Percentiles rank a stretch among this genome's conserved stretches.
These are phyloP conservation scores for Crithidia fasciculata DNA, from an alignment of 208 protist genomes.

Conservation along the genomic window DNA sequence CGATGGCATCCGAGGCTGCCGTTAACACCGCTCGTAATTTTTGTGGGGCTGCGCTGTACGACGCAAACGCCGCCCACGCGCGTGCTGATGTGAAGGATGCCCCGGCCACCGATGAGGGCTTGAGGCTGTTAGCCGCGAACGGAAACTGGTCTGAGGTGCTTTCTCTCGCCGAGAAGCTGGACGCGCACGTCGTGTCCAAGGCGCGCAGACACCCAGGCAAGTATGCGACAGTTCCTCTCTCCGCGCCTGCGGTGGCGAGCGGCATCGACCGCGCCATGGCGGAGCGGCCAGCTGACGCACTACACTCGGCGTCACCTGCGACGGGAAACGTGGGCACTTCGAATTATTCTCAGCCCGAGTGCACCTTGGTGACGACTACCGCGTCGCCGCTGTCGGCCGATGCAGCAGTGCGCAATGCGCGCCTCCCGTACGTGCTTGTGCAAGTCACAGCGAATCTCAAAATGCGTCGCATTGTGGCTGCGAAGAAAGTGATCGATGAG, in stretches of 20 bases:
- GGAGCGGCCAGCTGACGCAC: background rate
- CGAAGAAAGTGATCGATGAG: slow-evolving; percentile 61
- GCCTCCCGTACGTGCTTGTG: slow-evolving; percentile 71
- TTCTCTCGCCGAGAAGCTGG: slow-evolving; percentile 58
- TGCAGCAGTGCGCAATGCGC: slow-evolving; percentile 25
- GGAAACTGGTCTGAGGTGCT: slow-evolving; percentile 78
- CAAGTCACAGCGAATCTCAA: slow-evolving; percentile 78
- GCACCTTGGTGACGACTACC: background rate
- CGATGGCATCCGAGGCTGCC: slow-evolving; percentile 34
- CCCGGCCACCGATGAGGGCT: slow-evolving; percentile 60
- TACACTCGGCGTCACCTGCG: background rate
- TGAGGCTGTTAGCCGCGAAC: slow-evolving; percentile 59
- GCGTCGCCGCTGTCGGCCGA: slow-evolving; percentile 20
- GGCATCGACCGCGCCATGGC: background rate
- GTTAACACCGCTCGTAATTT: slow-evolving; percentile 25
- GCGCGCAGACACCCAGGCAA: slow-evolving; percentile 13
- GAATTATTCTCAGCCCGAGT: too few relatives aligned
- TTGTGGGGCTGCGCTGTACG: slow-evolving; percentile 26
- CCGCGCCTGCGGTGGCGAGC: background rate
- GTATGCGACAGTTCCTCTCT: slow-evolving; percentile 7
- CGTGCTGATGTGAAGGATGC: slow-evolving; percentile 33
- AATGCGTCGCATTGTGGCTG: slow-evolving; percentile 57
- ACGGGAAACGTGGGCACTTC: too few relatives aligned
- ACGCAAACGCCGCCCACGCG: slow-evolving; percentile 10
- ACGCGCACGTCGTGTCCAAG: slow-evolving; percentile 38